A percentile compares a stretch with the other conserved stretches of the same genome.
These are phyloP conservation scores for Articulospora tetracladia DNA, from an alignment of 495 filamentous ascomycete species.

Conservation along the genomic window DNA sequence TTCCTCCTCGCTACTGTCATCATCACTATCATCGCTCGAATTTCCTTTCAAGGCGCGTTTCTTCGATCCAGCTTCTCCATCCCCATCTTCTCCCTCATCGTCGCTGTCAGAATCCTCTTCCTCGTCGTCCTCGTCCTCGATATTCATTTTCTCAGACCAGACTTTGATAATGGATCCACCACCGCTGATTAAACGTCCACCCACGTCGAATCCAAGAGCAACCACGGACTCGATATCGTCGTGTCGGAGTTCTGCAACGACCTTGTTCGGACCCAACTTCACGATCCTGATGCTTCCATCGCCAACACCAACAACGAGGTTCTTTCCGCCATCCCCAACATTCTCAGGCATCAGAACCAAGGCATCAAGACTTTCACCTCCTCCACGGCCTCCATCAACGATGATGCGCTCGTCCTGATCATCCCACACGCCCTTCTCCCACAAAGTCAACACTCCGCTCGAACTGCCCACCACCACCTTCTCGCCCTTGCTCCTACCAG, in stretches of 20 bases:
- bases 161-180: slow-evolving; percentile 82
- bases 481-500: slow-evolving; percentile 62
- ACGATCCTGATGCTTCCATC: slow-evolving; percentile 54
- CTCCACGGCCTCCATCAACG: slow-evolving; percentile 52
- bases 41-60: slow-evolving; percentile 21
- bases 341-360: slow-evolving; percentile 62
- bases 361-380: slow-evolving; percentile 68
- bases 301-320: slow-evolving; percentile 70
- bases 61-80: slow-evolving; percentile 27
- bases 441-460: slow-evolving; percentile 78
- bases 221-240: slow-evolving; percentile 82
- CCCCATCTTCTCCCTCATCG: slow-evolving; percentile 27
- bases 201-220: slow-evolving; percentile 74
- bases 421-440: slow-evolving; percentile 92
- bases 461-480: slow-evolving; percentile 78
- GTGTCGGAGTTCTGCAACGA: slow-evolving; percentile 62
- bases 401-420: slow-evolving; percentile 87
- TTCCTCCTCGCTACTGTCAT: slow-evolving; percentile 33
- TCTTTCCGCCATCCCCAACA: slow-evolving; percentile 60
- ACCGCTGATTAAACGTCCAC: slow-evolving; percentile 80
- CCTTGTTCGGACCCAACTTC: slow-evolving; percentile 53
- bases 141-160: slow-evolving; percentile 60
- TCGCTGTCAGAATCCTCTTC: slow-evolving; percentile 28
- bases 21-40: slow-evolving; percentile 14
- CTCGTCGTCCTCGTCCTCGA: slow-evolving; percentile 36